These are phyloP conservation scores for Globisporangium cylindrosporum DNA, from an alignment of 352 stramenopile species.

Conservation along the genomic window DNA sequence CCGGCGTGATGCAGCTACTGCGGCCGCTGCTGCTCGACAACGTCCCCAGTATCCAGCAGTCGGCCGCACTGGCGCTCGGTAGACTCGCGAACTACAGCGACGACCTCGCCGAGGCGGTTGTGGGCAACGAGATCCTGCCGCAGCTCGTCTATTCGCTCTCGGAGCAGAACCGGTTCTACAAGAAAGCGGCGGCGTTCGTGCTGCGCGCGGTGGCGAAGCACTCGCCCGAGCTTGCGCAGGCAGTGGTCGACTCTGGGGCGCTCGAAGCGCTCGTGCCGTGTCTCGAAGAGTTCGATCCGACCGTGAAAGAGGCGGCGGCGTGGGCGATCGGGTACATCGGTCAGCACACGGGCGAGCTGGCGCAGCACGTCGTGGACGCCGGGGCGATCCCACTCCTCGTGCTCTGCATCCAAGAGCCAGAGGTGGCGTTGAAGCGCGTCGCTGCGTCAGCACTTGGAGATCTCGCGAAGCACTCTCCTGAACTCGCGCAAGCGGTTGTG, in stretches of 20 bases:
- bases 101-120: slow-evolving; percentile 92
- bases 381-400: slow-evolving; percentile 92
- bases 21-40: slow-evolving; percentile 93
- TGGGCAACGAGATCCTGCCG: slow-evolving; percentile 95
- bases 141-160: slow-evolving; percentile 95
- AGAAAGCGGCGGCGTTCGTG: slow-evolving; percentile 94
- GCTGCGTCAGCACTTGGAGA: slow-evolving; percentile 91
- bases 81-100: slow-evolving; percentile 95
- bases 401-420: slow-evolving; percentile 94
- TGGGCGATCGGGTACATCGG: slow-evolving; percentile 96
- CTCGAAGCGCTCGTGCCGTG: slow-evolving; percentile 92
- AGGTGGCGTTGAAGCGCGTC: slow-evolving; percentile 94
- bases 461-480: slow-evolving; percentile 94
- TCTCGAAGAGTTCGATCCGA: slow-evolving; percentile 95
- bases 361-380: slow-evolving; percentile 92
- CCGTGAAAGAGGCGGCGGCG: slow-evolving; percentile 92
- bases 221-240: slow-evolving; percentile 92
- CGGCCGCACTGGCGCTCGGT: slow-evolving; percentile 89
- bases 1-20: slow-evolving; percentile 94
- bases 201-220: slow-evolving; percentile 93
- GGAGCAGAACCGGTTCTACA: slow-evolving; percentile 95
- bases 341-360: slow-evolving; percentile 91
- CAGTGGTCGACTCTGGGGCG: slow-evolving; percentile 91
- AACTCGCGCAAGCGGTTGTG: slow-evolving; percentile 92
- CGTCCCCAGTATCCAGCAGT: slow-evolving; percentile 95